phyloP scores from a whole-genome alignment of 2,329 filamentous ascomycete species.

The Colletotrichum tropicicola region DNA sequence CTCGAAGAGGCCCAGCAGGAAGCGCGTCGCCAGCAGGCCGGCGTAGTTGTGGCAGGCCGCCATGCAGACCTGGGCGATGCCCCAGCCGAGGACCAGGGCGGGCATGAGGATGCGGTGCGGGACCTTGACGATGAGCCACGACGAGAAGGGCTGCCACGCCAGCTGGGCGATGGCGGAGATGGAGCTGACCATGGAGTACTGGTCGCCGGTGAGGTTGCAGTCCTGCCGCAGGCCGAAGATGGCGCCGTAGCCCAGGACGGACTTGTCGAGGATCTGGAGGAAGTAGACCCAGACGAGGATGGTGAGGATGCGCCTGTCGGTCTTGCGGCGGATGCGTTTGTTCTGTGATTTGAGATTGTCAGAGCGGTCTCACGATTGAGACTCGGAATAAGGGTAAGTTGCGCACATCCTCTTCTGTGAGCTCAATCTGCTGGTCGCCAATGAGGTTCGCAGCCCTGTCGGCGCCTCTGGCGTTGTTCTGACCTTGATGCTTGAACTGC shows the following conservation, averaged over 20 bases:
- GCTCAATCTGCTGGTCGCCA: conserved; percentile 22
- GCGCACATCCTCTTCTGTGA: conserved; percentile 47
- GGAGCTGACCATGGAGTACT: conserved; percentile 66
- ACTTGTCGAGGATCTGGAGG: conserved; percentile 67
- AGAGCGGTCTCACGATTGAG: not conserved
- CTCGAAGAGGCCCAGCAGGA: conserved; percentile 35
- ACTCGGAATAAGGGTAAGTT: too few relatives aligned
- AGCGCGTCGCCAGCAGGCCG: conserved; percentile 32
- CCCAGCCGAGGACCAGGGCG: conserved; percentile 53
- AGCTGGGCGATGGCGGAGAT: conserved; percentile 69
- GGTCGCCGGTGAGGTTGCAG: conserved; percentile 57
- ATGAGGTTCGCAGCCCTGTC: conserved; percentile 29
- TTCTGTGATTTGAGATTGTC: conserved; percentile 45
- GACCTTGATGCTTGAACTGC: conserved; percentile 15
- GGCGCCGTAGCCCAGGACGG: conserved; percentile 65
- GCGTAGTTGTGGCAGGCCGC: conserved; percentile 30
- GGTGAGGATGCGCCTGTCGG: conserved; percentile 65
- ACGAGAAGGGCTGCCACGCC: conserved; percentile 68
- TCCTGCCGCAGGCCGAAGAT: conserved; percentile 62
- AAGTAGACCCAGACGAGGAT: conserved; percentile 68
- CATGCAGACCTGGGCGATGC: conserved; percentile 48
- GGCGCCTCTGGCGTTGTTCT: conserved; percentile 6
- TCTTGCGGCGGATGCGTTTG: conserved; percentile 67
- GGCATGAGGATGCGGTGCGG: conserved; percentile 69
- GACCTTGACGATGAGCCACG: conserved; percentile 67